These are phyloP conservation scores for Talaromyces sp. DNA, from an alignment of 2,329 filamentous ascomycete genomes.

Conservation along the genomic window DNA sequence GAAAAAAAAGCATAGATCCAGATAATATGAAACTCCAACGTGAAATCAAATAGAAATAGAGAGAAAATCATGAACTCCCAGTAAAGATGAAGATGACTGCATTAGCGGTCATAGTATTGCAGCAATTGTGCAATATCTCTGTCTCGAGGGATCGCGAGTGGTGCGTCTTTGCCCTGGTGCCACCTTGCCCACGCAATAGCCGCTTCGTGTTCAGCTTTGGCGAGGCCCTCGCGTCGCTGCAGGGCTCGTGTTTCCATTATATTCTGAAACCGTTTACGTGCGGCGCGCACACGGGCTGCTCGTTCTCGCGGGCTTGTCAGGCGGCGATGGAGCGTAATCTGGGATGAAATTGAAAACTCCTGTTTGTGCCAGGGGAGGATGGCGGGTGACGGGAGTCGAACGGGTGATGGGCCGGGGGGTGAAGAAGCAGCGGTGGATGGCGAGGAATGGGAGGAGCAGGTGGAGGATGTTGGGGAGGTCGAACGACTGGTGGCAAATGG, in stretches of 20 bases:
- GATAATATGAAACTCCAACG: background rate
- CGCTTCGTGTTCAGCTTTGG: slow-evolving; percentile 9
- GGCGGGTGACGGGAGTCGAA: background rate
- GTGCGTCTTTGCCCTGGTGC: slow-evolving; percentile 5
- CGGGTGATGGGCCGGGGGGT: background rate
- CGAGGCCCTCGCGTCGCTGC: slow-evolving; percentile 10
- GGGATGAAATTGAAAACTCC: slow-evolving; percentile 5
- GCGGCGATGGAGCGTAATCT: slow-evolving; percentile 9
- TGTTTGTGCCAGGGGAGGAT: slow-evolving; percentile 7
- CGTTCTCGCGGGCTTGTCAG: slow-evolving; percentile 7
- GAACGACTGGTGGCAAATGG: background rate
- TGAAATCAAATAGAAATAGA: background rate
- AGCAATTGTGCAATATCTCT: slow-evolving; percentile 5
- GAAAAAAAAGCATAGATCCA: background rate
- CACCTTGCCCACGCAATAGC: slow-evolving; percentile 6
- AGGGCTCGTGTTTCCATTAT: slow-evolving; percentile 8
- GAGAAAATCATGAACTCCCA: background rate
- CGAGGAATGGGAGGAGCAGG: slow-evolving; percentile 7
- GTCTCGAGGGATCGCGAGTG: slow-evolving; percentile 5
- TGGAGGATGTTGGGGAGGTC: slow-evolving; percentile 7
- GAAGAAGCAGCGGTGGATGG: slow-evolving; percentile 9
- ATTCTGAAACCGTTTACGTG: slow-evolving; percentile 1
- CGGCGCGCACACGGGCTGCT: slow-evolving; percentile 2
- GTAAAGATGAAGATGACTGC: background rate
- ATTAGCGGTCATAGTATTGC: slow-evolving; percentile 6